Conservation (phyloP, 164 flowering plant genomes). For the Hamamelis virginiana region DNA sequence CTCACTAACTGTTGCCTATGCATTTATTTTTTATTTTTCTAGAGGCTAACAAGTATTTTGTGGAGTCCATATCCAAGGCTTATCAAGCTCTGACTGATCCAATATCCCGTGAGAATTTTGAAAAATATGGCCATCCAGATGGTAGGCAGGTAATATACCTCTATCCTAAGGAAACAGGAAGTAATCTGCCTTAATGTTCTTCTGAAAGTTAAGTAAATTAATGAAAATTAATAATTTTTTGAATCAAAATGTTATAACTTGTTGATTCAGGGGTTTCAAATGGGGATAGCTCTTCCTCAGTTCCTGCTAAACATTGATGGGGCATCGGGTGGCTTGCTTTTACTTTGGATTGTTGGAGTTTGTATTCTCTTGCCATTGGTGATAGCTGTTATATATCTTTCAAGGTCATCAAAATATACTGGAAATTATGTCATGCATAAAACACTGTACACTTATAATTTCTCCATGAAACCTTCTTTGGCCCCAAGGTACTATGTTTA, state of each 20-base stretch:
- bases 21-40: conserved; percentile 23
- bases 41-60: conserved; percentile 91
- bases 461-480: conserved; percentile 90
- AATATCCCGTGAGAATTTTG: conserved; percentile 90
- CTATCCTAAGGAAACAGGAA: background rate
- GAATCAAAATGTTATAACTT: background rate
- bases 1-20: conserved; percentile 8
- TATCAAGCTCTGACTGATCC: conserved; percentile 99
- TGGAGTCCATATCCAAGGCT: conserved; percentile 94
- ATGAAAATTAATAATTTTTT: background rate
- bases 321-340: conserved; percentile 85
- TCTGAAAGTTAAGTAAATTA: background rate
- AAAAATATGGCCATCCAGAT: conserved; percentile 99
- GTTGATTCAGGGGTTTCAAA: conserved; percentile 80
- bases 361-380: conserved; percentile 90
- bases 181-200: background rate
- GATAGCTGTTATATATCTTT: conserved; percentile 84
- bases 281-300: conserved; percentile 97
- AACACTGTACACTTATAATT: conserved; percentile 68
- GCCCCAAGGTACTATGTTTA: conserved; percentile 76
- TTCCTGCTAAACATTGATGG: conserved; percentile 88
- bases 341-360: conserved; percentile 88
- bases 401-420: conserved; percentile 86
- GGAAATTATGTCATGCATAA: conserved; percentile 97
- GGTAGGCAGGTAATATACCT: conserved; percentile 79